A percentile compares a stretch with the other conserved stretches of the same genome.
Evolutionary conservation across 805 yeast species (phyloP).

Genomic region (Yamadazyma tumulicola): DNA sequence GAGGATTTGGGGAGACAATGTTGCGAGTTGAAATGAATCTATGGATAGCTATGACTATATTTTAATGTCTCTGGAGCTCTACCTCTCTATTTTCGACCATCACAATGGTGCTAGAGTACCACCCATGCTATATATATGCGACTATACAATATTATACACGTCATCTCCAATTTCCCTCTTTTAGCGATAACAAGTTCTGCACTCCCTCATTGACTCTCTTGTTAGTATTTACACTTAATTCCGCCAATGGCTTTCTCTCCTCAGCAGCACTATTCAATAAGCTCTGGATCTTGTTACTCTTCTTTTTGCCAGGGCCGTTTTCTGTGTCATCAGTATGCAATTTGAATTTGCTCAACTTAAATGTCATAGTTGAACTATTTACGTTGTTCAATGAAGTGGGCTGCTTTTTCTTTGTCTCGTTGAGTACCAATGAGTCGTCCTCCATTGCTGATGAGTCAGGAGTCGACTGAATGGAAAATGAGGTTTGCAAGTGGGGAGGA

Average conservation of each 20-base stretch:
- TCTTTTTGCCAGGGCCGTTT: constrained; percentile 10
- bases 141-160: constrained; percentile 4
- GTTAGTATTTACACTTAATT: constrained; percentile 16
- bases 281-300: constrained; percentile 14
- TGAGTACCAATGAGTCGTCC: constrained; percentile 9
- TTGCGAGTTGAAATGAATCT: no score
- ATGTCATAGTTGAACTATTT: constrained; percentile 30
- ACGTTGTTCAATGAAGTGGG: constrained; percentile 27
- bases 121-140: constrained; percentile 4
- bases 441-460: constrained; percentile 18
- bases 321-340: constrained; percentile 18
- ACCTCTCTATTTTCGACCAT: no score
- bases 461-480: constrained; percentile 6
- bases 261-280: constrained; percentile 16
- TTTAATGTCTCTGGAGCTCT: no score
- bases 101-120: no score
- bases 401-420: constrained; percentile 33
- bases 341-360: constrained; percentile 27
- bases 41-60: no score
- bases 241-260: constrained; percentile 27
- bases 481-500: background rate
- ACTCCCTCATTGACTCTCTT: constrained; percentile 26
- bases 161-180: constrained; percentile 31
- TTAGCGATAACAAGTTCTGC: constrained; percentile 38
- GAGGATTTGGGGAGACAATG: no score